A percentile compares a stretch with the other conserved stretches of the same genome.
Evolutionary conservation across 2,329 filamentous ascomycete genomes (phyloP).

Genomic region (Colletotrichum incanum): DNA sequence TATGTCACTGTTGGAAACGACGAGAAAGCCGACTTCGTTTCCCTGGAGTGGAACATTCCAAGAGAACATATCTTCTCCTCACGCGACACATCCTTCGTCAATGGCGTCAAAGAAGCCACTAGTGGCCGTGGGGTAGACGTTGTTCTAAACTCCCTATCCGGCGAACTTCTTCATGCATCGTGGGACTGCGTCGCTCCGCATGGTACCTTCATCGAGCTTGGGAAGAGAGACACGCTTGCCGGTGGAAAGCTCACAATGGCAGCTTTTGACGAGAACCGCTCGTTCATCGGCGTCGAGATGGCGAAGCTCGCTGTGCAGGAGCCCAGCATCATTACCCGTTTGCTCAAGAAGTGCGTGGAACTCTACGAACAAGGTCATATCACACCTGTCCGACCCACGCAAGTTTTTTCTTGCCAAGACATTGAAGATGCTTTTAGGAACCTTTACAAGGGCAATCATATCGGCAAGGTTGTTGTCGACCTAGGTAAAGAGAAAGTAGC

Average conservation of each 20-base stretch:
- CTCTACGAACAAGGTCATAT: background rate
- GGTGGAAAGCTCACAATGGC: too few species aligned
- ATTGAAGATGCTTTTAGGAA: background rate
- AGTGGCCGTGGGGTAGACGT: constrained; percentile 53
- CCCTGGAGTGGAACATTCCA: too few species aligned
- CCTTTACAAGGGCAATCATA: background rate
- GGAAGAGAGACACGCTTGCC: too few species aligned
- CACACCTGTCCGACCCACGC: background rate
- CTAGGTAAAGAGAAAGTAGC: background rate
- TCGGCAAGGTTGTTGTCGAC: background rate
- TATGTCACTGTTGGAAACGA: too few species aligned
- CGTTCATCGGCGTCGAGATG: constrained; percentile 56
- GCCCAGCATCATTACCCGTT: constrained; percentile 15
- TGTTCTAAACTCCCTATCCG: constrained; percentile 60
- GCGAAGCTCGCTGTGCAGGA: constrained; percentile 33
- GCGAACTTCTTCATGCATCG: constrained; percentile 59
- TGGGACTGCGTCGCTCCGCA: constrained; percentile 61
- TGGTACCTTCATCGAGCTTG: too few species aligned
- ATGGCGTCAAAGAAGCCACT: constrained; percentile 49
- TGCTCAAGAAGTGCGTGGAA: background rate
- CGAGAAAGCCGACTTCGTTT: too few species aligned
- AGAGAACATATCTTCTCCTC: too few species aligned
- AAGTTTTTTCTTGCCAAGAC: background rate
- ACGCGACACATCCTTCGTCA: constrained; percentile 48
- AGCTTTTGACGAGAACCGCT: constrained; percentile 53